A percentile compares a stretch with the other conserved stretches of the same genome.
phyloP scores from a whole-genome alignment of 23 red algal species.

The Gracilaria gracilis region DNA sequence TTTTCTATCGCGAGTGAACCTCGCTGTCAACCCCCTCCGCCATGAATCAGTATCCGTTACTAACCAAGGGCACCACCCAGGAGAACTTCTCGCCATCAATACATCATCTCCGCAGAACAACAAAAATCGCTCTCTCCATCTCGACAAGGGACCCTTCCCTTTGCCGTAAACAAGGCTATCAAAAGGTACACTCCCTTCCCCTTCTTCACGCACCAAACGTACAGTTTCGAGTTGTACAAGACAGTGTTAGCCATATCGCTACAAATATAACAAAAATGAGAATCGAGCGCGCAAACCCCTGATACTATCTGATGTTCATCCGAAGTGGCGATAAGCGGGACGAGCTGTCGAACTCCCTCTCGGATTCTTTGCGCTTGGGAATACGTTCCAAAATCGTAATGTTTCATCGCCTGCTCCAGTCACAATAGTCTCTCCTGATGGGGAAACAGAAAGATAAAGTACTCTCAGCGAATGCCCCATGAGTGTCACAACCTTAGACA shows the following conservation, averaged over 20 bases:
- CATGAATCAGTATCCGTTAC: background rate
- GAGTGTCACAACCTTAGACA: conserved; percentile 89
- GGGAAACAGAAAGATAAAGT: conserved; percentile 86
- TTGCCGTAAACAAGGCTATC: background rate
- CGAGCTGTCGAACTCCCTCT: conserved; percentile 34
- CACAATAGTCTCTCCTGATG: conserved; percentile 86
- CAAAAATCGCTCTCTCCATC: background rate
- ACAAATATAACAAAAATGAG: conserved; percentile 4
- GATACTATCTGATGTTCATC: conserved; percentile 64
- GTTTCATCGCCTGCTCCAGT: conserved; percentile 98
- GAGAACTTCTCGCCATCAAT: too few relatives aligned
- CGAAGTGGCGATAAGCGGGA: conserved; percentile 52
- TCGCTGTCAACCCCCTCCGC: background rate
- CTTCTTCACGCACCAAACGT: background rate
- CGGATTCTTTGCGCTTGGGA: conserved; percentile 70
- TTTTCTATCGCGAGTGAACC: too few relatives aligned
- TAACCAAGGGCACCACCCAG: background rate
- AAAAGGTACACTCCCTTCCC: background rate
- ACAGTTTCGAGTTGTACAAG: background rate
- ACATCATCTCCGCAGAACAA: background rate
- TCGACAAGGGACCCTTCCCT: background rate
- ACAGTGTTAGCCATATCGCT: background rate
- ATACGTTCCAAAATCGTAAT: conserved; percentile 97
- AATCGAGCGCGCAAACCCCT: background rate
- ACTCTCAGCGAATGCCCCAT: conserved; percentile 92